Evolutionary conservation across 2,329 filamentous ascomycete species (phyloP).

Genomic region (Aspergillus luchuensis): DNA sequence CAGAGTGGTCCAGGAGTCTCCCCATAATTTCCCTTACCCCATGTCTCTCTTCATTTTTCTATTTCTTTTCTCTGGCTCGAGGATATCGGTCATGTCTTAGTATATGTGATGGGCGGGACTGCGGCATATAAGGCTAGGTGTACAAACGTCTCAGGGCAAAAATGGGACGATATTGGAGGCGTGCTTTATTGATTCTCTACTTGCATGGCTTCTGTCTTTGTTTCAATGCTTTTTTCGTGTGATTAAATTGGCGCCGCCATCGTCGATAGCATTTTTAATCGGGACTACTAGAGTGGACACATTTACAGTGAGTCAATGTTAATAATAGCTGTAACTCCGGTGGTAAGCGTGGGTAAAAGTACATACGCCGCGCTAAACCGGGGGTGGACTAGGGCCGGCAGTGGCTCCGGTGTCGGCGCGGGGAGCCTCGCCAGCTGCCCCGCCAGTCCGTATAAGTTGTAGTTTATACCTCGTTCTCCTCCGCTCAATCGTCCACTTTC

Average conservation of each 20-base stretch:
- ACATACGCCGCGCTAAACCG: slow-evolving; percentile 11
- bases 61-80: slow-evolving; percentile 18
- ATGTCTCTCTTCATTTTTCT: slow-evolving; percentile 14
- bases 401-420: slow-evolving; percentile 32
- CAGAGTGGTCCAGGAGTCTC: slow-evolving; percentile 6
- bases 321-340: neutral
- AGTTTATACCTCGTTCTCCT: slow-evolving; percentile 5
- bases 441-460: slow-evolving; percentile 22
- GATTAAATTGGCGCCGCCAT: slow-evolving; percentile 3
- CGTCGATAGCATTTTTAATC: slow-evolving; percentile 1
- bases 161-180: slow-evolving; percentile 12
- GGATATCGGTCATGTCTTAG: slow-evolving; percentile 13
- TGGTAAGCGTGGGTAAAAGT: neutral
- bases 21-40: too few species aligned
- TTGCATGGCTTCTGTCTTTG: slow-evolving; percentile 9
- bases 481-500: slow-evolving; percentile 5
- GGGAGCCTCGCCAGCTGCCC: slow-evolving; percentile 21
- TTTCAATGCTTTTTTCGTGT: slow-evolving; percentile 6
- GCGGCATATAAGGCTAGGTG: slow-evolving; percentile 17
- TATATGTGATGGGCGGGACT: slow-evolving; percentile 17
- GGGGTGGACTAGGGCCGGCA: slow-evolving; percentile 2
- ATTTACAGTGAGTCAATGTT: neutral
- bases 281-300: neutral
- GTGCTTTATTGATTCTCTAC: neutral
- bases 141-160: slow-evolving; percentile 16